Percentiles rank a stretch among this genome's conserved stretches.
Evolutionary conservation across 169 alveolate genomes (phyloP).

Genomic region (Cryptosporidium sp.): DNA sequence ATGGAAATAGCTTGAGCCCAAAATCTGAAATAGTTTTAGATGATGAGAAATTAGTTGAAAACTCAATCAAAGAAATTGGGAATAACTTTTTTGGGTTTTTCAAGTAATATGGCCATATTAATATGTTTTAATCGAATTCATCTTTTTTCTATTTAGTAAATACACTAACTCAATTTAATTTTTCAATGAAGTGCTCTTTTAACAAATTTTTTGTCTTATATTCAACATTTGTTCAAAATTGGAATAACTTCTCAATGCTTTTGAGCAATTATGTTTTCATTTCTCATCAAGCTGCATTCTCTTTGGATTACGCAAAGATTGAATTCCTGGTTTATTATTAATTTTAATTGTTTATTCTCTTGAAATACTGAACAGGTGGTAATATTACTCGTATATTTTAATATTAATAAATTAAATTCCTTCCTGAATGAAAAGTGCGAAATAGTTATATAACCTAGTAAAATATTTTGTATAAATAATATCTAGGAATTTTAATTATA

Average conservation of each 20-base stretch:
- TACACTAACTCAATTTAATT: neutral
- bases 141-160: neutral
- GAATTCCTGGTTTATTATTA: no score
- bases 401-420: no score
- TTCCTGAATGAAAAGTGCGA: no score
- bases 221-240: neutral
- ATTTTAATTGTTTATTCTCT: neutral
- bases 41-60: slow-evolving; percentile 8
- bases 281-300: neutral
- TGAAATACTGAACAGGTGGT: no score
- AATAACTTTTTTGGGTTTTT: slow-evolving; percentile 55
- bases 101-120: slow-evolving; percentile 15
- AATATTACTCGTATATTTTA: no score
- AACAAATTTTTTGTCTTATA: neutral
- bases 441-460: no score
- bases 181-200: neutral
- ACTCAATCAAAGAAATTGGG: slow-evolving; percentile 50
- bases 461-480: no score
- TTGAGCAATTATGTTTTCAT: neutral
- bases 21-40: slow-evolving; percentile 51
- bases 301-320: no score
- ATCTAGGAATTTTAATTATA: no score
- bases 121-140: neutral
- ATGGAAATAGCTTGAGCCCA: slow-evolving; percentile 50
- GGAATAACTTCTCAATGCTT: neutral